Evolutionary conservation across 2,329 filamentous ascomycete genomes (phyloP).

Genomic region (Aspergillus sp.): DNA sequence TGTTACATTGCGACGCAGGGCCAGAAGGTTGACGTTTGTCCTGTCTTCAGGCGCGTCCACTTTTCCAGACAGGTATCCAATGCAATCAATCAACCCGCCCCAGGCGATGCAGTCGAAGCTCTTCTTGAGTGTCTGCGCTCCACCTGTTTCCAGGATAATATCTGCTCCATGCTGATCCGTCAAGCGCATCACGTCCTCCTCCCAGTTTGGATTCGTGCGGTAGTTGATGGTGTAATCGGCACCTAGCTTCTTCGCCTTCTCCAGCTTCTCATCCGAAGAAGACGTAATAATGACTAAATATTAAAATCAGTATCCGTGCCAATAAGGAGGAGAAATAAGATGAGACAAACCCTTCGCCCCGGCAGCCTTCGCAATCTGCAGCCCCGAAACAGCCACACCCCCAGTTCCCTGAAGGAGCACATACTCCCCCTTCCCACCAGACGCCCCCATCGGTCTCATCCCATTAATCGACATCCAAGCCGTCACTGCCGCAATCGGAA

Average conservation of each 20-base stretch:
- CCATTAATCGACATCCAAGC: conserved; percentile 53
- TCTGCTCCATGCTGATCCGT: conserved; percentile 51
- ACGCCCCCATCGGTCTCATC: conserved; percentile 41
- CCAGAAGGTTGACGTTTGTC: conserved; percentile 61
- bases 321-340: not conserved
- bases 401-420: conserved; percentile 58
- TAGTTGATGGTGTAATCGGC: conserved; percentile 53
- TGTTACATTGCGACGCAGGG: conserved; percentile 52
- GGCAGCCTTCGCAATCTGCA: conserved; percentile 50
- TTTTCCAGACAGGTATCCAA: conserved; percentile 54
- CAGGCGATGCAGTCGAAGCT: conserved; percentile 46
- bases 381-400: conserved; percentile 47
- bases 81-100: conserved; percentile 48
- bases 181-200: conserved; percentile 43
- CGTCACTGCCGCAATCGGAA: conserved; percentile 51
- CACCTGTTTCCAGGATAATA: conserved; percentile 54
- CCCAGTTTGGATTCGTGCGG: conserved; percentile 47
- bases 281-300: conserved; percentile 51
- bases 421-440: conserved; percentile 48
- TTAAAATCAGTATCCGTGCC: conserved; percentile 21
- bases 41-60: conserved; percentile 56
- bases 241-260: conserved; percentile 52
- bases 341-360: conserved; percentile 39
- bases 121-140: conserved; percentile 51
- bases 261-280: conserved; percentile 52